Conservation (phyloP, 495 filamentous ascomycete species). For the Trichoderma asperelloides region DNA sequence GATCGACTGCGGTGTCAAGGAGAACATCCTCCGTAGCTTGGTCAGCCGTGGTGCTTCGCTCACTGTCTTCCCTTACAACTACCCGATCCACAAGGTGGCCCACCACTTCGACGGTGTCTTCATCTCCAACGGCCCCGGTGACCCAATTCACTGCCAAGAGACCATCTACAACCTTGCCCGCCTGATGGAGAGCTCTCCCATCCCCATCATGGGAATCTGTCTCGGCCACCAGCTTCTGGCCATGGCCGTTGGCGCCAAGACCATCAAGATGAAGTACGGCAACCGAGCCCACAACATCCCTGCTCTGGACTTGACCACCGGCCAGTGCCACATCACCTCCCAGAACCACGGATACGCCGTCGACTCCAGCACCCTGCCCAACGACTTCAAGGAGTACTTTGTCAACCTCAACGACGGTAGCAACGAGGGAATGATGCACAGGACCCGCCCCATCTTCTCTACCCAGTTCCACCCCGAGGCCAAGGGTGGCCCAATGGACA, state of each 20-base stretch:
- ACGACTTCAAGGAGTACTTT: slow-evolving; percentile 94
- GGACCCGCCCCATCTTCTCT: slow-evolving; percentile 90
- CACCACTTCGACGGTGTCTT: slow-evolving; percentile 97
- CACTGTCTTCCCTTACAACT: slow-evolving; percentile 91
- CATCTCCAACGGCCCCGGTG: slow-evolving; percentile 95
- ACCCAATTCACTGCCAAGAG: slow-evolving; percentile 89
- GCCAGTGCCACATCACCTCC: slow-evolving; percentile 94
- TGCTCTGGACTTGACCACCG: slow-evolving; percentile 84
- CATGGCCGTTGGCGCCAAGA: slow-evolving; percentile 73
- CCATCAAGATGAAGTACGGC: slow-evolving; percentile 93
- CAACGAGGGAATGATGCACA: slow-evolving; percentile 96
- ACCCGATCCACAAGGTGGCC: slow-evolving; percentile 94
- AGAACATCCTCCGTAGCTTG: slow-evolving; percentile 94
- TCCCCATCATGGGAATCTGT: slow-evolving; percentile 96
- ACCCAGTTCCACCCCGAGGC: slow-evolving; percentile 99
- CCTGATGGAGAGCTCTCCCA: slow-evolving; percentile 79
- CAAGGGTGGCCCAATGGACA: slow-evolving; percentile 91
- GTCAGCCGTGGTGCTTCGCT: slow-evolving; percentile 80
- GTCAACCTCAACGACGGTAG: slow-evolving; percentile 91
- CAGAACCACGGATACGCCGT: slow-evolving; percentile 99
- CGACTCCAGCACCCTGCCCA: slow-evolving; percentile 70
- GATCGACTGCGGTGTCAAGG: slow-evolving; percentile 97
- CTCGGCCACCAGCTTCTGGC: slow-evolving; percentile 84
- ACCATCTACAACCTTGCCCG: slow-evolving; percentile 84
- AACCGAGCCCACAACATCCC: slow-evolving; percentile 99